Base-by-base conservation (phyloP, 257 asterid species). In the Nicotiana obtusifolia region DNA sequence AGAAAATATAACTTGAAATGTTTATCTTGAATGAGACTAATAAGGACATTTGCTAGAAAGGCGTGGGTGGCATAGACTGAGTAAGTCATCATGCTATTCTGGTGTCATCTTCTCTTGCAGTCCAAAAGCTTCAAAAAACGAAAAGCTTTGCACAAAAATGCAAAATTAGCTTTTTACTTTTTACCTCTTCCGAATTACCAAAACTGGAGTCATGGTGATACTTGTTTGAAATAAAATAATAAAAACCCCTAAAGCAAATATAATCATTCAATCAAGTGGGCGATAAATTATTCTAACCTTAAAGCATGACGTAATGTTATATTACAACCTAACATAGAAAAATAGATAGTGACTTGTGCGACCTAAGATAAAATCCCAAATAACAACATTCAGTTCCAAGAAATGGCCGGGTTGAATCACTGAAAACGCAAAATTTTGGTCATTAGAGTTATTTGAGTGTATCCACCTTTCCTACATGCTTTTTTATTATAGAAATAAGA, bases 61-160 rank as follows among this genome's bases (percentile, higher is more conserved):
- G 78, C 60, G 78, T 71, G 78, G 78, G 78, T 71, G 15, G 60
- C 78, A 71, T 44, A 44, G 44, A 71, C 78, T 71, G 78, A 71
- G n/a, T 1, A 71, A 22, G 22, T 71, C n/a, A 71, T 69, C 31
- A 4, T 69, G 77, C 31, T 69, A 69, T 20, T 41, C 77, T 69
- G 49, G 19, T 68, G 77, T 68, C 28, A 67, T 35, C 59, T 71
- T 13, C 60, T 44, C 78, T 44, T 17, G 35, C 19, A 44, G 49
- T 71, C 59, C 57, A 41, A 71, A 13, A 61, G 67, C 67, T 61
- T 62, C 35, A 62, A 62, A 44, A 35, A 41, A 20, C 11, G 11
- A 44, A 20, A 71, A 20, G 0, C 10, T 71, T 44, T 44, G 31
- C 4, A 30, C 47, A 47, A 71, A 71, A 71, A 13, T 20, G 33